Percentiles rank a stretch among this genome's conserved stretches.
These are phyloP conservation scores for Magnaporthiopsis incrustans DNA, from an alignment of 2,329 filamentous ascomycete genomes.

Conservation along the genomic window DNA sequence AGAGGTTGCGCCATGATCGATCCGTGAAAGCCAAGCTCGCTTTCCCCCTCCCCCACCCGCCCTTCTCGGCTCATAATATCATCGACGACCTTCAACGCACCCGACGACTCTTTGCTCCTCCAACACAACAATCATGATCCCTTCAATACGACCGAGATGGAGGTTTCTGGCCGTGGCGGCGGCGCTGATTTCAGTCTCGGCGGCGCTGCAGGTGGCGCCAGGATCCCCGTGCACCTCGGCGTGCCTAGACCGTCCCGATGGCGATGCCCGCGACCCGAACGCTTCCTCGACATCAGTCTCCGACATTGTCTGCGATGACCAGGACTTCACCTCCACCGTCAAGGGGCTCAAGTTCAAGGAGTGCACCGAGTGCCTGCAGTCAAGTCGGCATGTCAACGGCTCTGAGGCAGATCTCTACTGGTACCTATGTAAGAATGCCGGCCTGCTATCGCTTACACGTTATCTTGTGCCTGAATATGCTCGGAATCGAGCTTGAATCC, in stretches of 20 bases:
- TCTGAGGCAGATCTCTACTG: constrained; percentile 34
- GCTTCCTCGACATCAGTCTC: constrained; percentile 32
- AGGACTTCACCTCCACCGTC: constrained; percentile 27
- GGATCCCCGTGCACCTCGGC: constrained; percentile 40
- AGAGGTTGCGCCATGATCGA: not conserved
- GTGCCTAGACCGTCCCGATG: constrained; percentile 33
- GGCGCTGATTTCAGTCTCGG: constrained; percentile 8
- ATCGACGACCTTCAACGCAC: not conserved
- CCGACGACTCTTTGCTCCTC: too few species aligned
- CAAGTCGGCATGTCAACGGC: constrained; percentile 31
- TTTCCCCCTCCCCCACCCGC: not conserved
- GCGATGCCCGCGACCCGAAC: constrained; percentile 24
- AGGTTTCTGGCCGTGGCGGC: constrained; percentile 13
- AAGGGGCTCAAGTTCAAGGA: constrained; percentile 37
- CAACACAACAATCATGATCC: not conserved
- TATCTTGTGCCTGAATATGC: not conserved
- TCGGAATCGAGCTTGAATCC: too few species aligned
- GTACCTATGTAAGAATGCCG: constrained; percentile 36
- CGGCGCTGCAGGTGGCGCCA: constrained; percentile 38
- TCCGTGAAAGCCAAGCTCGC: not conserved
- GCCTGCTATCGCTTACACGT: not conserved
- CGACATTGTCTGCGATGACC: constrained; percentile 39
- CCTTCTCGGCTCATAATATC: not conserved
- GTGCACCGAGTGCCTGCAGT: constrained; percentile 38
- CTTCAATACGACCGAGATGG: constrained; percentile 7